Evolutionary conservation across 1,139 yeast species (phyloP).

Genomic region (Yamadazyma triangularis): DNA sequence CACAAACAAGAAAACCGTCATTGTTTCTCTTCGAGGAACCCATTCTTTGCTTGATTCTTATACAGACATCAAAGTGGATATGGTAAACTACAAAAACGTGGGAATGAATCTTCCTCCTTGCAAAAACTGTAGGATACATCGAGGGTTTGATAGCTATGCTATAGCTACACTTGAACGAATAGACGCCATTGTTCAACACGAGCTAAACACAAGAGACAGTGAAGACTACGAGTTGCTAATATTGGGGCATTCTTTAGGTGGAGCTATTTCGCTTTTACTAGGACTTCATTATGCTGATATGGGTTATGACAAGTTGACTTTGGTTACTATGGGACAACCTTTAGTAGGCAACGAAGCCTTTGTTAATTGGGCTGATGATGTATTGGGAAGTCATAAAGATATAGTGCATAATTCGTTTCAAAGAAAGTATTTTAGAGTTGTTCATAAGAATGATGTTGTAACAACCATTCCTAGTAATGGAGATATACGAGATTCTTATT

Average conservation of each 20-base stretch:
- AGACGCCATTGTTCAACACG: constrained; percentile 19
- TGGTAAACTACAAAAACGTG: constrained; percentile 26
- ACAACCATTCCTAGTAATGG: constrained; percentile 38
- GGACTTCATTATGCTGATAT: constrained; percentile 34
- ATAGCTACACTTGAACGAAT: constrained; percentile 26
- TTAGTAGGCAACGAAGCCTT: constrained; percentile 42
- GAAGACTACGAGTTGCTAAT: constrained; percentile 32
- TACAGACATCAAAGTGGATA: constrained; percentile 41
- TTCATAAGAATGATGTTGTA: constrained; percentile 45
- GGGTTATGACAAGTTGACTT: constrained; percentile 27
- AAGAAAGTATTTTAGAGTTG: constrained; percentile 35
- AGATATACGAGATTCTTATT: constrained; percentile 22
- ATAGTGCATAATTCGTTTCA: constrained; percentile 17
- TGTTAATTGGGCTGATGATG: constrained; percentile 33
- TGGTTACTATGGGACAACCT: constrained; percentile 52
- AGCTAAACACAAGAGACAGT: constrained; percentile 16
- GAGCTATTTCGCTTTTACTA: constrained; percentile 40
- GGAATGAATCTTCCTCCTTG: constrained; percentile 26
- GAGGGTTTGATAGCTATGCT: constrained; percentile 40
- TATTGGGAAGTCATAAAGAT: constrained; percentile 24
- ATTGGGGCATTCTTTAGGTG: constrained; percentile 53
- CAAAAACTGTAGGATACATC: constrained; percentile 40
- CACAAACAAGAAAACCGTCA: constrained; percentile 24
- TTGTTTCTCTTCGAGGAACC: constrained; percentile 46
- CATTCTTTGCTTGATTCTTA: constrained; percentile 43